Conservation (phyloP, 768 basidiomycete species). For the Lenzites betulinus region DNA sequence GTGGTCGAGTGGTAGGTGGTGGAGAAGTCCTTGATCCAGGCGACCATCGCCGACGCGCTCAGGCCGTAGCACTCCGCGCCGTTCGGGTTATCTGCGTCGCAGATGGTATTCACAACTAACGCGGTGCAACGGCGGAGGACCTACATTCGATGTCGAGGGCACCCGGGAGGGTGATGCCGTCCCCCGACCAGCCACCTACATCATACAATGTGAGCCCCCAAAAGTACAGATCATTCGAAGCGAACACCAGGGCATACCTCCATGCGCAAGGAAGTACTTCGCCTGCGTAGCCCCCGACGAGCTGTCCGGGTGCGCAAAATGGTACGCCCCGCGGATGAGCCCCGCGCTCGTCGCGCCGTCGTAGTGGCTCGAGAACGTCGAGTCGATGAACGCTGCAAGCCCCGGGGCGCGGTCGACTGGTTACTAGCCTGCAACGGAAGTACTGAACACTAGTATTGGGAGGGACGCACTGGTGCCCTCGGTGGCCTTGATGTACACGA, state of each 20-base stretch:
- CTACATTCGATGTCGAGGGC: constrained; percentile 64
- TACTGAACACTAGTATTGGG: background rate
- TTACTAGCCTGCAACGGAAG: background rate
- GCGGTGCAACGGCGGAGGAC: constrained; percentile 10
- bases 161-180: constrained; percentile 64
- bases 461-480: constrained; percentile 52
- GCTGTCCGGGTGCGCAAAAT: constrained; percentile 57
- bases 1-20: constrained; percentile 54
- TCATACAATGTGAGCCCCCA: no score
- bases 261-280: constrained; percentile 56
- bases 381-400: constrained; percentile 39
- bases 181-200: constrained; percentile 53
- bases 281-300: constrained; percentile 62
- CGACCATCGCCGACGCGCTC: constrained; percentile 56
- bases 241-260: constrained; percentile 38
- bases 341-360: constrained; percentile 55
- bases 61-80: constrained; percentile 57
- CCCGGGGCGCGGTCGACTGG: background rate
- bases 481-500: constrained; percentile 69
- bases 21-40: constrained; percentile 65
- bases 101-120: background rate
- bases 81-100: constrained; percentile 47
- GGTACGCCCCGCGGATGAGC: constrained; percentile 61
- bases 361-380: constrained; percentile 52
- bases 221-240: no score